Conservation (phyloP, 2,329 filamentous ascomycete species). For the Cordyceps tenuipes region DNA sequence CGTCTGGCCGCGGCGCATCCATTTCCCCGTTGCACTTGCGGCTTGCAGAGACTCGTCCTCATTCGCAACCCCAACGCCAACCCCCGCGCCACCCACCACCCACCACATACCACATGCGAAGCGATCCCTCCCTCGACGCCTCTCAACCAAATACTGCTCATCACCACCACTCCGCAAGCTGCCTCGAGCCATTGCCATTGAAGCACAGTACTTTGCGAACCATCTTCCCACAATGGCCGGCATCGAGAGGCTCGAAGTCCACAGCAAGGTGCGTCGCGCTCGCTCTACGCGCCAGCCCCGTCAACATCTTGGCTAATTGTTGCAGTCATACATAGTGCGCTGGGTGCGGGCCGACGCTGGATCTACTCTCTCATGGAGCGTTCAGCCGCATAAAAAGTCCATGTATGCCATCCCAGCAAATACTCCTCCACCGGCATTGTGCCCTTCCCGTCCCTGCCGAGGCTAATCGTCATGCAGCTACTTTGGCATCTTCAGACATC, state of each 20-base stretch:
- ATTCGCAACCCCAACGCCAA: not conserved
- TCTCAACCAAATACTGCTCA: not conserved
- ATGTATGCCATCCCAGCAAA: conserved; percentile 44
- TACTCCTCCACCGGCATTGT: conserved; percentile 2
- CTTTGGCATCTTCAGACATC: conserved; percentile 96
- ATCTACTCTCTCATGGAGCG: conserved; percentile 93
- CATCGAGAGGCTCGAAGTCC: conserved; percentile 94
- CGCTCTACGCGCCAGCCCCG: not conserved
- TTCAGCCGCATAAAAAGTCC: conserved; percentile 96
- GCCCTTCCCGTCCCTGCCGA: conserved; percentile 14
- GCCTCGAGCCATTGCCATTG: not conserved
- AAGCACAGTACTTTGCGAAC: not conserved
- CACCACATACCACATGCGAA: not conserved
- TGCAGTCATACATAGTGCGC: conserved; percentile 90
- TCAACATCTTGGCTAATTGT: conserved; percentile 16
- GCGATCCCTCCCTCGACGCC: not conserved
- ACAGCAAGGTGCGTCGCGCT: conserved; percentile 70
- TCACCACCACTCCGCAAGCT: not conserved
- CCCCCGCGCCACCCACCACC: not conserved
- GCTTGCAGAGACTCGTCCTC: not conserved
- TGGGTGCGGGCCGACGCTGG: conserved; percentile 90
- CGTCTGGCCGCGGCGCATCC: not conserved
- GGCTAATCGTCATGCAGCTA: conserved; percentile 45
- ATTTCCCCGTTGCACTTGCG: not conserved
- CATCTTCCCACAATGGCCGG: conserved; percentile 59